These are phyloP conservation scores for Groenewaldozyma sp. DNA, from an alignment of 1,139 yeast genomes.

Conservation along the genomic window DNA sequence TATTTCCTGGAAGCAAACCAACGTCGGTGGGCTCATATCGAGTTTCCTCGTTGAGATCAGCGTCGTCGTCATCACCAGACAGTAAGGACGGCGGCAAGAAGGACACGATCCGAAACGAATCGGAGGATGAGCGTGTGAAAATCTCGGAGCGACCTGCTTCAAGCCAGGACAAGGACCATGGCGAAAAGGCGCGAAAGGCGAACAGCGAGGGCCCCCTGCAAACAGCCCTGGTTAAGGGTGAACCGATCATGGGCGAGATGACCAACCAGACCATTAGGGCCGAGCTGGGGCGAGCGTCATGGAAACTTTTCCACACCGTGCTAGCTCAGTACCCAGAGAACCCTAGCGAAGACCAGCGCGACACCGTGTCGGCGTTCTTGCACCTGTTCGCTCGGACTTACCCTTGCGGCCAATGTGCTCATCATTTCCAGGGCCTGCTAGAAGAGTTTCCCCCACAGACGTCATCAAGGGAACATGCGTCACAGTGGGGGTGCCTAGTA, in stretches of 20 bases:
- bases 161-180: no score
- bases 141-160: no score
- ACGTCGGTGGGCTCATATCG: conserved; percentile 3
- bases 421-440: conserved; percentile 70
- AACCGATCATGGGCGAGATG: conserved; percentile 83
- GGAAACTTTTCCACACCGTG: conserved; percentile 86
- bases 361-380: conserved; percentile 46
- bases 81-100: background rate
- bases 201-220: no score
- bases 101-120: background rate
- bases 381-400: conserved; percentile 33
- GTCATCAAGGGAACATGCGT: conserved; percentile 67
- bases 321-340: conserved; percentile 83
- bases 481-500: conserved; percentile 94
- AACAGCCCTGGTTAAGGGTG: conserved; percentile 23
- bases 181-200: no score
- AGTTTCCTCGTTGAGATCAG: conserved; percentile 7
- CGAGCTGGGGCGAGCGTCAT: conserved; percentile 78
- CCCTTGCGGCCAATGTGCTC: conserved; percentile 68
- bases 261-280: conserved; percentile 54
- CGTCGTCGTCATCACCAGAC: conserved; percentile 3
- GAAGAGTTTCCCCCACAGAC: conserved; percentile 77
- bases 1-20: conserved; percentile 11
- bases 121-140: no score
- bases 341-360: conserved; percentile 56